Percentiles rank a stretch among this genome's conserved stretches.
Evolutionary conservation across 2,329 filamentous ascomycete species (phyloP).

Genomic region (Trichoderma brevicompactum): DNA sequence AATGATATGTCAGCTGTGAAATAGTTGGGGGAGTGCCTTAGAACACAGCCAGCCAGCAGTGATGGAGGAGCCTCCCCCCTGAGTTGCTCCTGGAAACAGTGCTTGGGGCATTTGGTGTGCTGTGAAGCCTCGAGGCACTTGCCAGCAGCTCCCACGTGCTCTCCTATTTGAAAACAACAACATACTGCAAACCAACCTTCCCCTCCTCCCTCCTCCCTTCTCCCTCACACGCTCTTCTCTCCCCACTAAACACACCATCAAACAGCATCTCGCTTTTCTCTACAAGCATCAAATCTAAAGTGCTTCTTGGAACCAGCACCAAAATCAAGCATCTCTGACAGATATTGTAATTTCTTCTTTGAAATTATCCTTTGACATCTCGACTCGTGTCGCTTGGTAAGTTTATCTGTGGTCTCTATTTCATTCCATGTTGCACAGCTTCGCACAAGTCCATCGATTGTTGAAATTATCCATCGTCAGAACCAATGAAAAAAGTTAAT

Average conservation of each 20-base stretch:
- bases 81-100: background rate
- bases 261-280: background rate
- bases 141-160: conserved; percentile 4
- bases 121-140: background rate
- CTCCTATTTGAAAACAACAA: background rate
- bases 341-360: background rate
- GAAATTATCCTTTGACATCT: background rate
- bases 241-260: background rate
- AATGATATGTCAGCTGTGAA: background rate
- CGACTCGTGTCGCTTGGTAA: background rate
- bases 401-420: background rate
- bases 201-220: background rate
- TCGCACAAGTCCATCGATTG: background rate
- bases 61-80: background rate
- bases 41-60: background rate
- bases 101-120: background rate
- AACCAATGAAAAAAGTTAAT: background rate
- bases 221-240: background rate
- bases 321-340: background rate
- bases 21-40: background rate
- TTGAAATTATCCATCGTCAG: background rate
- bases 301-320: background rate
- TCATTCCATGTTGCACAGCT: background rate
- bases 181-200: background rate
- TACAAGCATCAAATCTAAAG: background rate